Evolutionary conservation across 345 rosid species (phyloP), one percentile per base, ranked within the genome.

Genomic region (Eucalyptus dawsonii): DNA sequence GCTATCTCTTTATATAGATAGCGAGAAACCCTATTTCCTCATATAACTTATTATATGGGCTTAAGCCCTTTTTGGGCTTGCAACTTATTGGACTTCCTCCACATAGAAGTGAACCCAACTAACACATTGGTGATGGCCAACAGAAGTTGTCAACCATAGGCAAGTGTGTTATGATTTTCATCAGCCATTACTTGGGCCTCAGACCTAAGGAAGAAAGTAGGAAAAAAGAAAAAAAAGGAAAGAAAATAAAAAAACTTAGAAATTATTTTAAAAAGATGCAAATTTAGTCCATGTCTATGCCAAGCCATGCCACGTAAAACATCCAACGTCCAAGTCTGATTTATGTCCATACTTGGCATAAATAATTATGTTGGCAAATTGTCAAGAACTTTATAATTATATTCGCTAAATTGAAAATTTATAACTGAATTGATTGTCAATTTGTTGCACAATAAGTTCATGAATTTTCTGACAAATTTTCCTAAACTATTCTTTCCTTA

Each of bases 251-350:
- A 51, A 31, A 67, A 4, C 34, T 4, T n/a, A 67, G 5, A 69
- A 69, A 31, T 13, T 21, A 56, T 56, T 10, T 56, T 56, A 24
- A 56, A 56, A 31, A 4, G 5, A 31, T 31, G 19, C 16, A 65
- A n/a, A n/a, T n/a, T 15, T 9, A 5, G 42, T 69, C 44, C 1
- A 16, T 2, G 22, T 9, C 13, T 9, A 11, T 8, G 6, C 7
- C 3, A 4, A 3, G 80, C 2, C 12, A 3, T 69, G 14, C 7
- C 24, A 34, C 0, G 0, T 34, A 34, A 34, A 17, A 19, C 25
- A 6, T 11, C 2, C 4, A 3, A 11, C 0, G 7, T 65, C 34
- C 10, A 29, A 2, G 4, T 8, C 0, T 40, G 0, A 34, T 69
- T 34, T 72, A 72, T 72, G 25, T 40, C 25, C 14, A 34, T 9